These are phyloP conservation scores for Xylariales sp. DNA, from an alignment of 2,329 filamentous ascomycete genomes.

Conservation along the genomic window DNA sequence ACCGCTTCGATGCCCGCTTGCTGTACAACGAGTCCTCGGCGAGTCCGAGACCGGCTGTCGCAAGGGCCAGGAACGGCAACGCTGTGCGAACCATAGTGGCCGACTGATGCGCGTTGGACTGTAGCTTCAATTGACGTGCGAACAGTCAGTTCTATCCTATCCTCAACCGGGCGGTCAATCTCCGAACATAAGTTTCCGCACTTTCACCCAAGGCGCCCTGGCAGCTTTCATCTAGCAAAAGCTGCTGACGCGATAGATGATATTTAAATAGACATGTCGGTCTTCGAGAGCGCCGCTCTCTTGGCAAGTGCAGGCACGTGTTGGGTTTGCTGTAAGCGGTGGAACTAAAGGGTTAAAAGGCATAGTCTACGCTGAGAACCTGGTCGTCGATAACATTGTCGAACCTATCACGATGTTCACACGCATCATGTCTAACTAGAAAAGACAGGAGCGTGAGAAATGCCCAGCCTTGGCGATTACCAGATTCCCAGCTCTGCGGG, in stretches of 20 bases:
- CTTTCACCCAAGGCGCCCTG: not conserved
- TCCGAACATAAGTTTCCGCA: not conserved
- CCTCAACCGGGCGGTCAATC: slow-evolving; percentile 5
- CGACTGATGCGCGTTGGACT: not conserved
- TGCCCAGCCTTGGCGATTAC: slow-evolving; percentile 27
- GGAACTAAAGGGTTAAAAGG: slow-evolving; percentile 4
- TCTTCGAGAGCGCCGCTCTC: not conserved
- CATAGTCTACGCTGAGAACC: slow-evolving; percentile 6
- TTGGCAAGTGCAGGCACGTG: slow-evolving; percentile 11
- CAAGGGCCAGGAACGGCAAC: slow-evolving; percentile 34
- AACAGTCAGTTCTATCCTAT: not conserved
- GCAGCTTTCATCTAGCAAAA: not conserved
- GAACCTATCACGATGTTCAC: slow-evolving; percentile 25
- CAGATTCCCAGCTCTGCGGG: slow-evolving; percentile 2
- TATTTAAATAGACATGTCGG: slow-evolving; percentile 23
- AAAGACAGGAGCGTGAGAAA: slow-evolving; percentile 27
- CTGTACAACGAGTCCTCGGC: slow-evolving; percentile 63
- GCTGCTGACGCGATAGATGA: not conserved
- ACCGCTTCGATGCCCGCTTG: slow-evolving; percentile 61
- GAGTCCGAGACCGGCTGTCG: slow-evolving; percentile 32
- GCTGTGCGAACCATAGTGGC: slow-evolving; percentile 37
- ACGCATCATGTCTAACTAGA: slow-evolving; percentile 22
- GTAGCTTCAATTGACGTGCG: slow-evolving; percentile 4
- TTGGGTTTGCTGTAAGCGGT: not conserved
- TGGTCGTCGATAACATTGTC: slow-evolving; percentile 5